Percentiles rank a stretch among this genome's conserved stretches.
Evolutionary conservation across 2,329 filamentous ascomycete species (phyloP).

Genomic region (Fusarium sp.): DNA sequence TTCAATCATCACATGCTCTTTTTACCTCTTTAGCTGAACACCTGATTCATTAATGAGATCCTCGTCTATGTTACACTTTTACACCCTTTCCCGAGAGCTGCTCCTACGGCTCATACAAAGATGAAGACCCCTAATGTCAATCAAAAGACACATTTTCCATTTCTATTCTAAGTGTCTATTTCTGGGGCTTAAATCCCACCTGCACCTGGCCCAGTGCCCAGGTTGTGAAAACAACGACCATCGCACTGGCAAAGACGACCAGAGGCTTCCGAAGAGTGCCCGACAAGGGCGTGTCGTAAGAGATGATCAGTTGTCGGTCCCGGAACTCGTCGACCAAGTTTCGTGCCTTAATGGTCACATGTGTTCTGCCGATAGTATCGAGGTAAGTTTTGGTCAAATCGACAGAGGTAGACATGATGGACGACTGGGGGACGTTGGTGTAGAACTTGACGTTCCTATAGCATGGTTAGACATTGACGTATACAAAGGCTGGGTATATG

Average conservation of each 20-base stretch:
- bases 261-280: slow-evolving; percentile 88
- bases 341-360: slow-evolving; percentile 81
- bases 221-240: slow-evolving; percentile 79
- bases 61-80: slow-evolving; percentile 47
- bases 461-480: slow-evolving; percentile 54
- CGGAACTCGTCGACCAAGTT: slow-evolving; percentile 94
- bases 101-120: slow-evolving; percentile 21
- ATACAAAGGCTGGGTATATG: neutral
- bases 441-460: slow-evolving; percentile 82
- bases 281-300: slow-evolving; percentile 84
- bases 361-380: slow-evolving; percentile 90
- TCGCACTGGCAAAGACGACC: slow-evolving; percentile 79
- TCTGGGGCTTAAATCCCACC: slow-evolving; percentile 76
- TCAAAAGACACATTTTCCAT: slow-evolving; percentile 17
- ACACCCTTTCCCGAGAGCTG: slow-evolving; percentile 29
- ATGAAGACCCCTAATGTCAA: slow-evolving; percentile 12
- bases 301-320: slow-evolving; percentile 85
- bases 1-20: slow-evolving; percentile 11
- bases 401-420: slow-evolving; percentile 69
- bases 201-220: slow-evolving; percentile 85
- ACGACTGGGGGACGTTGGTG: slow-evolving; percentile 76
- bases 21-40: slow-evolving; percentile 13
- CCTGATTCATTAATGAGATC: slow-evolving; percentile 23
- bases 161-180: slow-evolving; percentile 47
- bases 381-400: slow-evolving; percentile 89